Evolutionary conservation across 2,329 filamentous ascomycete genomes (phyloP).

Genomic region (Neophaeococcomyces mojaviensis): DNA sequence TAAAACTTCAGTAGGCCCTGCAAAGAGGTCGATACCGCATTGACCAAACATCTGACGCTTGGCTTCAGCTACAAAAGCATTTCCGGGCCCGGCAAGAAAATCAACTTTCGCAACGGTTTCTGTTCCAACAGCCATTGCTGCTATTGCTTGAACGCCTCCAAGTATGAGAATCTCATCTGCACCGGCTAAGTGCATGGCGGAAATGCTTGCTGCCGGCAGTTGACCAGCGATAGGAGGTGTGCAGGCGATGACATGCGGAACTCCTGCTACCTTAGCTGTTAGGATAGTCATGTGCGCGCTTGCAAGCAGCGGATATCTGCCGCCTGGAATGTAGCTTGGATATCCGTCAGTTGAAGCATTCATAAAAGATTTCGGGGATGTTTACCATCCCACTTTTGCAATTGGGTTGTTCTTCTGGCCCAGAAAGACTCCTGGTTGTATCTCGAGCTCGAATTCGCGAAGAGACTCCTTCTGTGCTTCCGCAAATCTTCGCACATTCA

Average conservation of each 20-base stretch:
- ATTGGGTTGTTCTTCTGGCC: slow-evolving; percentile 48
- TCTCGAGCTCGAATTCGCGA: slow-evolving; percentile 47
- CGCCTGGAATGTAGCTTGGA: slow-evolving; percentile 42
- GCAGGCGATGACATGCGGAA: slow-evolving; percentile 43
- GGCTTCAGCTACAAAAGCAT: slow-evolving; percentile 49
- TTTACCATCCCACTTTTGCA: slow-evolving; percentile 38
- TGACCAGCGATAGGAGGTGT: slow-evolving; percentile 46
- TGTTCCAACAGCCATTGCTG: slow-evolving; percentile 47
- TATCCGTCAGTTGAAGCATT: background rate
- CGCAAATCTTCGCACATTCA: slow-evolving; percentile 45
- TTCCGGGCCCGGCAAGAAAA: slow-evolving; percentile 48
- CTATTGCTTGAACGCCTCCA: slow-evolving; percentile 47
- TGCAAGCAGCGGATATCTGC: slow-evolving; percentile 47
- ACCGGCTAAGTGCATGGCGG: slow-evolving; percentile 44
- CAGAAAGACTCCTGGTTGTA: slow-evolving; percentile 42
- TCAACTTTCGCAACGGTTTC: slow-evolving; percentile 43
- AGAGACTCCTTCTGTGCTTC: slow-evolving; percentile 40
- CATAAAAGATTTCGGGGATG: background rate
- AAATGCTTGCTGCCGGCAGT: slow-evolving; percentile 43
- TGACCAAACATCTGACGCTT: slow-evolving; percentile 48
- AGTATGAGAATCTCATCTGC: slow-evolving; percentile 46
- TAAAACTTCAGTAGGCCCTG: slow-evolving; percentile 48
- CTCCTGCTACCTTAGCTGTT: slow-evolving; percentile 48
- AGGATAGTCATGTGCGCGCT: slow-evolving; percentile 51
- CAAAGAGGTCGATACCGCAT: slow-evolving; percentile 48